Evolutionary conservation across 129 eudicot species (phyloP), one percentile per base, ranked within the genome.

Genomic region (Pseudognaphalium luteoalbum): DNA sequence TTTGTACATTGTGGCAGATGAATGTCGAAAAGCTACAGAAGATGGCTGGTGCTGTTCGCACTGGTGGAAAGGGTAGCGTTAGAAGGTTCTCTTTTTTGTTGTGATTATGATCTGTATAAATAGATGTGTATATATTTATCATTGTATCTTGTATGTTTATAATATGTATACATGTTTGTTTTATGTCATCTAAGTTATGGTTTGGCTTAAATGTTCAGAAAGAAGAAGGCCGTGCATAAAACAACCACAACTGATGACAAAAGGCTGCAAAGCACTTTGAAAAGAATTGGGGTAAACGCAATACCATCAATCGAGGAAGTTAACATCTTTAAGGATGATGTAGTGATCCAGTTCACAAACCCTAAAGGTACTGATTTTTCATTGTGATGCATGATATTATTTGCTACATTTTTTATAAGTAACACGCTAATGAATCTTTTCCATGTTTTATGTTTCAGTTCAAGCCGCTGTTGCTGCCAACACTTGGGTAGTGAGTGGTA

Each of bases 141-240:
- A 15, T 60, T 60, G 11, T 21, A 3, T 20, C 30, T 60, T 1
- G 34, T 22, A 60, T 22, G 28, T 25, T 4, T 20, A 1, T 60
- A 19, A 28, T 29, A 47, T 47, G 54, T 33, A 1, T 32, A 14
- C 21, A 65, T 30, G 44, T 16, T 16, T 14, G 12, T 5, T 32
- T 65, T 15, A 3, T 65, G 10, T 65, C 28, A 14, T 65, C 22
- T 8, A 65, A 32, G 47, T 65, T 32, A 16, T 65, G 5, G 47
- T 65, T 29, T 32, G 44, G 25, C 16, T 73, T 66, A 20, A 52
- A 66, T 64, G 29, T 42, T 52, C 85, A 90, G 96, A 82, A 90
- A 92, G 95, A 92, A 92, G 98, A 90, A 92, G 89, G 98, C 98
- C 1, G 85, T 92, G 47, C 98, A 92, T 90, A 92, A 92, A 80